Conservation (phyloP, 2,329 filamentous ascomycete genomes). For the Cryphonectria nitschkei region DNA sequence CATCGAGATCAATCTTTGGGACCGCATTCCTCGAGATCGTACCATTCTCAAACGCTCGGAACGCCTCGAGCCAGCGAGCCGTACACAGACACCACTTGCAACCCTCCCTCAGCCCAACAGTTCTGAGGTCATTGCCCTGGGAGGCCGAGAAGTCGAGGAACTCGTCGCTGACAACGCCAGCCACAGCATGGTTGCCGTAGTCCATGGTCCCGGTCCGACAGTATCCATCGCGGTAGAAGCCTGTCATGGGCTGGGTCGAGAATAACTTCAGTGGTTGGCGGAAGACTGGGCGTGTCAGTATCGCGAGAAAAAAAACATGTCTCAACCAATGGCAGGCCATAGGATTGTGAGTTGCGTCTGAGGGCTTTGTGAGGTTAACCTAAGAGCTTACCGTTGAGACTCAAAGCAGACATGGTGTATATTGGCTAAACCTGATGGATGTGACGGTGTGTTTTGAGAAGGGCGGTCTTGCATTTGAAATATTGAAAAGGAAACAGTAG, state of each 20-base stretch:
- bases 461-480: background rate
- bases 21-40: constrained; percentile 38
- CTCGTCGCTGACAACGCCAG: constrained; percentile 59
- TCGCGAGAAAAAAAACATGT: background rate
- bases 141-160: constrained; percentile 65
- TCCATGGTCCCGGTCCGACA: constrained; percentile 58
- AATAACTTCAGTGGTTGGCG: constrained; percentile 61
- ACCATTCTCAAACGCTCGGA: constrained; percentile 54
- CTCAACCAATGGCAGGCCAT: background rate
- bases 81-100: constrained; percentile 69
- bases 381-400: background rate
- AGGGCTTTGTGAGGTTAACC: background rate
- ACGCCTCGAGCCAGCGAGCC: constrained; percentile 62
- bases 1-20: constrained; percentile 50
- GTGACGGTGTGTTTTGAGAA: background rate
- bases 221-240: constrained; percentile 65
- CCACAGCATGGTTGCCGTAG: constrained; percentile 63
- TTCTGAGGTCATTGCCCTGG: constrained; percentile 61
- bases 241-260: constrained; percentile 61
- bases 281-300: constrained; percentile 47
- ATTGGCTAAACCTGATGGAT: constrained; percentile 10
- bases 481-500: background rate
- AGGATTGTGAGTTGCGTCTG: background rate
- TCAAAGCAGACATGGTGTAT: constrained; percentile 18
- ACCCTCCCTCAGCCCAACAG: constrained; percentile 53